These are phyloP conservation scores for Pyrus pyrifolia DNA, from an alignment of 306 rosid genomes.

Conservation along the genomic window DNA sequence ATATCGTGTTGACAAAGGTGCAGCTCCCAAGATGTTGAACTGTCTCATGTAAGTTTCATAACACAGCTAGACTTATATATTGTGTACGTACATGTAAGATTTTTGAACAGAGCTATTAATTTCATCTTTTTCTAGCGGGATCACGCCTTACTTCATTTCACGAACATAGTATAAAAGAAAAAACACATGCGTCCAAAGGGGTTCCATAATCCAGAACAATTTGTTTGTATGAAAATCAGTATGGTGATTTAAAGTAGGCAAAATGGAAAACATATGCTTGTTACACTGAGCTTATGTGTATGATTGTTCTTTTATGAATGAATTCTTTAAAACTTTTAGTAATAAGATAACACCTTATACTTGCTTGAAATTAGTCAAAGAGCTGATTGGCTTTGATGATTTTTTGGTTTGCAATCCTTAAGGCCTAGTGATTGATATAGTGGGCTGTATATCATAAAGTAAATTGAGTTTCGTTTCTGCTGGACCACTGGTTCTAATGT, in stretches of 20 bases:
- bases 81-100: neutral
- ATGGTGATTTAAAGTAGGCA: neutral
- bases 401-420: neutral
- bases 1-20: conserved; percentile 98
- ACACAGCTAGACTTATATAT: neutral
- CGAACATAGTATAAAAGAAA: neutral
- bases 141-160: neutral
- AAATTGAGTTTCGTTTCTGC: neutral
- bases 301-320: neutral
- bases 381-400: neutral
- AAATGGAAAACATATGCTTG: neutral
- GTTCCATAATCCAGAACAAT: neutral
- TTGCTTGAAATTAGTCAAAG: neutral
- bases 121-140: neutral
- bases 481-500: neutral
- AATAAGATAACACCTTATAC: neutral
- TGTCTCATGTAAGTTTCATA: conserved; percentile 86
- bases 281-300: neutral
- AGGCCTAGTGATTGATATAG: neutral
- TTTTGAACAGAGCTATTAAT: neutral
- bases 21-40: conserved; percentile 98
- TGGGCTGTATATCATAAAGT: neutral
- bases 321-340: neutral
- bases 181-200: neutral
- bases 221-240: neutral